Conservation (phyloP, 1,139 yeast species). For the Sporopachydermia cereana region DNA sequence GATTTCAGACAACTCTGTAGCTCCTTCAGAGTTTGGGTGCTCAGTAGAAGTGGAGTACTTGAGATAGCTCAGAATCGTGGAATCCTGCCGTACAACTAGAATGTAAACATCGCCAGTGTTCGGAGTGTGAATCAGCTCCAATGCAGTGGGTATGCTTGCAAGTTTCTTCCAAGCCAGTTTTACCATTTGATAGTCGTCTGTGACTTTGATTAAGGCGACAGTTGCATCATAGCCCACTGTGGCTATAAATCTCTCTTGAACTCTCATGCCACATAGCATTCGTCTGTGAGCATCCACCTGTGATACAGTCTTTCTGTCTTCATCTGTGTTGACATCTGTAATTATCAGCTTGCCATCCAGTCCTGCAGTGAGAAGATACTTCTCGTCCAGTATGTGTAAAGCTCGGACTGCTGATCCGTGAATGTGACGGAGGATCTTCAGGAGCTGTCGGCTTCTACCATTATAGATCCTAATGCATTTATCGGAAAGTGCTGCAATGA, state of each 20-base stretch:
- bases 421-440: conserved; percentile 11
- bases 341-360: conserved; percentile 25
- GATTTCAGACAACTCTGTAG: conserved; percentile 21
- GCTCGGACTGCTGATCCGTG: conserved; percentile 14
- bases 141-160: conserved; percentile 34
- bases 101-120: conserved; percentile 24
- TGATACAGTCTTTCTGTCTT: conserved; percentile 9
- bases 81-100: conserved; percentile 47
- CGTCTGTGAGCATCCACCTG: conserved; percentile 29
- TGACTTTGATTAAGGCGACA: conserved; percentile 31
- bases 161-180: conserved; percentile 28
- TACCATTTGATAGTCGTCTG: conserved; percentile 13
- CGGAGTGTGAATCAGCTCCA: conserved; percentile 16
- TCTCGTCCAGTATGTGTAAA: conserved; percentile 14
- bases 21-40: conserved; percentile 10
- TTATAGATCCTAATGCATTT: conserved; percentile 7
- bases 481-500: conserved; percentile 6
- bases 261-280: conserved; percentile 29
- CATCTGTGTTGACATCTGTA: conserved; percentile 11
- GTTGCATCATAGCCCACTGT: conserved; percentile 55
- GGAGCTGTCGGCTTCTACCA: conserved; percentile 15
- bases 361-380: conserved; percentile 21
- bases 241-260: conserved; percentile 29
- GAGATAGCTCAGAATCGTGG: conserved; percentile 43
- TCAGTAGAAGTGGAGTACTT: conserved; percentile 14